Percentiles rank a stretch among this genome's conserved stretches.
Evolutionary conservation across 78 protist species (phyloP).

Genomic region (Pelomyxa schiedti): DNA sequence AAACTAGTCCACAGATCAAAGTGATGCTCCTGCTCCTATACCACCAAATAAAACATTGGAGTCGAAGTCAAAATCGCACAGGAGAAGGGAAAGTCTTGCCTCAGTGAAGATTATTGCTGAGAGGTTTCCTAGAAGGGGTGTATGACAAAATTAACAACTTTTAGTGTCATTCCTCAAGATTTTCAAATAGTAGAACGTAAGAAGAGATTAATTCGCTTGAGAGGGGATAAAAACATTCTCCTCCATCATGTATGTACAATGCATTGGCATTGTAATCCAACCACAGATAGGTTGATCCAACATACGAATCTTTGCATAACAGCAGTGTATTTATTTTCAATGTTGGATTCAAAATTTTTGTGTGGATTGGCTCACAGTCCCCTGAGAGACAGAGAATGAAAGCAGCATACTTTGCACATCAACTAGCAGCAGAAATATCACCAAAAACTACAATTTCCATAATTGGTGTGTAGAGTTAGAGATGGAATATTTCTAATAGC

Average conservation of each 20-base stretch:
- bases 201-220: not conserved
- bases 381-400: conserved; percentile 11
- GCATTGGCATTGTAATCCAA: not conserved
- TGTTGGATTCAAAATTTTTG: conserved; percentile 6
- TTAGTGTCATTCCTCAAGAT: not conserved
- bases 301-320: not conserved
- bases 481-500: too few species aligned
- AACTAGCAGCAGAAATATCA: too few species aligned
- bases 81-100: conserved; percentile 26
- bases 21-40: conserved; percentile 25
- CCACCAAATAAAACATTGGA: conserved; percentile 19
- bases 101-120: too few species aligned
- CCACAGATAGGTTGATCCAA: not conserved
- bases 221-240: not conserved
- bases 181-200: not conserved
- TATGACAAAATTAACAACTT: too few species aligned
- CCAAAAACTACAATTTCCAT: too few species aligned
- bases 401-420: conserved; percentile 6
- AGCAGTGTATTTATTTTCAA: conserved; percentile 21
- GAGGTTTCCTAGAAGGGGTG: too few species aligned
- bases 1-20: too few species aligned
- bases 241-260: not conserved
- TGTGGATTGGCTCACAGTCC: conserved; percentile 11
- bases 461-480: not conserved
- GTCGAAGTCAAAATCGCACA: conserved; percentile 14